Evolutionary conservation across 352 stramenopile genomes (phyloP).

Genomic region (Phytophthora cactorum): DNA sequence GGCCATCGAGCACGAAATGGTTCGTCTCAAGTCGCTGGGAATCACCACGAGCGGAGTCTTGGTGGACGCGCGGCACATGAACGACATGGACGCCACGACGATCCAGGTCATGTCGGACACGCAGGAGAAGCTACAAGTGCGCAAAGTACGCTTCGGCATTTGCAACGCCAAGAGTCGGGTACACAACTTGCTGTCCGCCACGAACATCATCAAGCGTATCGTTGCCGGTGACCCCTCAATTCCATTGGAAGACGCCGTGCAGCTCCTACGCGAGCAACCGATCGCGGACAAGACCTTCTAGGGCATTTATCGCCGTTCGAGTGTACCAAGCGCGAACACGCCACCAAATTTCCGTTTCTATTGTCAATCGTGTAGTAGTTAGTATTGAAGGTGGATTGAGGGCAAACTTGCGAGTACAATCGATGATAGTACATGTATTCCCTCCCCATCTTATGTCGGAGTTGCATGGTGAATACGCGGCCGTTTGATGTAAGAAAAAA

Average conservation of each 20-base stretch:
- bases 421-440: too few species aligned
- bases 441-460: too few species aligned
- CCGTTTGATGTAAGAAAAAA: too few species aligned
- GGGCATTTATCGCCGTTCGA: background rate
- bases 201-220: constrained; percentile 51
- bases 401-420: too few species aligned
- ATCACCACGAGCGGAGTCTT: constrained; percentile 40
- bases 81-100: constrained; percentile 32
- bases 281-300: background rate
- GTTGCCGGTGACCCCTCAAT: too few species aligned
- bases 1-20: constrained; percentile 49
- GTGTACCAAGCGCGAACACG: background rate
- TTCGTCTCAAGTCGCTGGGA: constrained; percentile 12
- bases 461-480: too few species aligned
- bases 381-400: too few species aligned
- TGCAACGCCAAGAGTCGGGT: constrained; percentile 36
- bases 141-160: constrained; percentile 43
- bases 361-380: too few species aligned
- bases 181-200: constrained; percentile 40
- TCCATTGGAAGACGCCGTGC: too few species aligned
- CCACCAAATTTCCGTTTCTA: background rate
- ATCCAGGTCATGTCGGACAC: constrained; percentile 58
- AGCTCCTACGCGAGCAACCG: background rate
- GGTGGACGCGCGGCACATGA: constrained; percentile 46
- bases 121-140: constrained; percentile 53